These are phyloP conservation scores for Pyricularia sp. DNA, from an alignment of 2,329 filamentous ascomycete species.

Conservation along the genomic window DNA sequence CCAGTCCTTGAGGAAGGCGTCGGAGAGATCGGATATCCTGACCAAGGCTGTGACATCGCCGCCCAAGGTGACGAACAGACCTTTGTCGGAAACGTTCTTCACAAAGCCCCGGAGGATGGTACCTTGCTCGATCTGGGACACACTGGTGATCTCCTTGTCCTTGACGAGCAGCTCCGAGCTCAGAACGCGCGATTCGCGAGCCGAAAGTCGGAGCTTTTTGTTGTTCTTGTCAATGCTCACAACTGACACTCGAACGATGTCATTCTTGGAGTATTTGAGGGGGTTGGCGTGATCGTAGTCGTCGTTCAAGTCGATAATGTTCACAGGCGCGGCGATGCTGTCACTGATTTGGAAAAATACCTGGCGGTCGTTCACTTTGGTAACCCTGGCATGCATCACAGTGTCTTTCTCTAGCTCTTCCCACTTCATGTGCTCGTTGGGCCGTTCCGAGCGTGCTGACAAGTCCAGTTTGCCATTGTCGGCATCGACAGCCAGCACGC, in stretches of 20 bases:
- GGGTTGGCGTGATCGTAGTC: slow-evolving; percentile 74
- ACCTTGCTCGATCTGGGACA: slow-evolving; percentile 60
- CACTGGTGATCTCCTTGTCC: slow-evolving; percentile 63
- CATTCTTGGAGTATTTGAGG: slow-evolving; percentile 64
- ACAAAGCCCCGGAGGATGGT: slow-evolving; percentile 84
- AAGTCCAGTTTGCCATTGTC: slow-evolving; percentile 69
- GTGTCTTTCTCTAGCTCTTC: slow-evolving; percentile 63
- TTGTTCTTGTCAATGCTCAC: slow-evolving; percentile 68
- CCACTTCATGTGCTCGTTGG: slow-evolving; percentile 48
- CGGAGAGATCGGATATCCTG: slow-evolving; percentile 77
- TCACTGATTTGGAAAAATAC: slow-evolving; percentile 79
- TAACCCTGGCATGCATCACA: slow-evolving; percentile 71
- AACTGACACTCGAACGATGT: slow-evolving; percentile 77
- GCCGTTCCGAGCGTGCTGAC: slow-evolving; percentile 52
- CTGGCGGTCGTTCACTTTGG: slow-evolving; percentile 72
- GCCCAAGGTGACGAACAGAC: slow-evolving; percentile 74
- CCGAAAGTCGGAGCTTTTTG: slow-evolving; percentile 71
- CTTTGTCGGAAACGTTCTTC: slow-evolving; percentile 79
- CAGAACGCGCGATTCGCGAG: slow-evolving; percentile 75
- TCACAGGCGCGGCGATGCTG: slow-evolving; percentile 62
- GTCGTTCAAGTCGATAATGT: slow-evolving; percentile 73
- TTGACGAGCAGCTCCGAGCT: slow-evolving; percentile 71
- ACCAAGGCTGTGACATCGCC: slow-evolving; percentile 72
- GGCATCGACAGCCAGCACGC: slow-evolving; percentile 61
- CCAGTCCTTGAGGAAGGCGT: slow-evolving; percentile 90